phyloP scores from a whole-genome alignment of 225 moss, liverwort and hornwort species.

The Bryum argenteum region DNA sequence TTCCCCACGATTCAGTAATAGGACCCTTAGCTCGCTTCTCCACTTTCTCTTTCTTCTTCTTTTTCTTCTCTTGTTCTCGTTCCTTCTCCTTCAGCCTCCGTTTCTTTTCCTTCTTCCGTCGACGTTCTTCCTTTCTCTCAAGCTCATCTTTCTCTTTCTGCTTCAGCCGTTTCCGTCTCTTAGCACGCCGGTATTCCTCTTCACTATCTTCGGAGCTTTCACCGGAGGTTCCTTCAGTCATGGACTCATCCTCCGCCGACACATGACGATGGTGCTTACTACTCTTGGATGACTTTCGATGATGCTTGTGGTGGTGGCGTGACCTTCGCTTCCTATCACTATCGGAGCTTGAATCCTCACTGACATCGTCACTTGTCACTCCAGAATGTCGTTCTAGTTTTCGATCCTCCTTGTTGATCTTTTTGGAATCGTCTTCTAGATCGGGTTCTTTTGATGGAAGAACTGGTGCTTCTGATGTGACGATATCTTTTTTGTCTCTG shows the following conservation, averaged over 20 bases:
- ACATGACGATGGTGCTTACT: constrained; percentile 50
- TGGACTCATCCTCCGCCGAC: constrained; percentile 42
- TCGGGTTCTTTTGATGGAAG: neutral
- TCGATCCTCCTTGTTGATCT: constrained; percentile 35
- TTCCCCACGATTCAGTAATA: constrained; percentile 94
- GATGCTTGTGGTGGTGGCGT: neutral
- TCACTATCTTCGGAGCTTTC: constrained; percentile 56
- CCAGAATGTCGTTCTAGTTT: constrained; percentile 34
- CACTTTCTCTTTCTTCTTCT: constrained; percentile 86
- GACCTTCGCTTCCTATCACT: constrained; percentile 46
- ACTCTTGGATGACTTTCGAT: constrained; percentile 4
- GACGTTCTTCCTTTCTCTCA: constrained; percentile 50
- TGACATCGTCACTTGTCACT: constrained; percentile 37
- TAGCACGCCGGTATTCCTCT: constrained; percentile 52
- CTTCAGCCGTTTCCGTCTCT: constrained; percentile 59
- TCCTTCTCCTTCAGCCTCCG: constrained; percentile 76
- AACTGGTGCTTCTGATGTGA: constrained; percentile 11
- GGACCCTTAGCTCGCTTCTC: constrained; percentile 84
- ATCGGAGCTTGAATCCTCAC: constrained; percentile 42
- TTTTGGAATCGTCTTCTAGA: constrained; percentile 31
- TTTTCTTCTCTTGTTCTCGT: constrained; percentile 63
- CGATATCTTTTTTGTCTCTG: constrained; percentile 27
- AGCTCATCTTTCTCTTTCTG: constrained; percentile 53
- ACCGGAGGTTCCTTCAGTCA: constrained; percentile 46
- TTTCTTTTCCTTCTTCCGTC: constrained; percentile 71